A percentile compares a stretch with the other conserved stretches of the same genome.
phyloP scores from a whole-genome alignment of 2,329 filamentous ascomycete species.

The Leptographium lundbergii region DNA sequence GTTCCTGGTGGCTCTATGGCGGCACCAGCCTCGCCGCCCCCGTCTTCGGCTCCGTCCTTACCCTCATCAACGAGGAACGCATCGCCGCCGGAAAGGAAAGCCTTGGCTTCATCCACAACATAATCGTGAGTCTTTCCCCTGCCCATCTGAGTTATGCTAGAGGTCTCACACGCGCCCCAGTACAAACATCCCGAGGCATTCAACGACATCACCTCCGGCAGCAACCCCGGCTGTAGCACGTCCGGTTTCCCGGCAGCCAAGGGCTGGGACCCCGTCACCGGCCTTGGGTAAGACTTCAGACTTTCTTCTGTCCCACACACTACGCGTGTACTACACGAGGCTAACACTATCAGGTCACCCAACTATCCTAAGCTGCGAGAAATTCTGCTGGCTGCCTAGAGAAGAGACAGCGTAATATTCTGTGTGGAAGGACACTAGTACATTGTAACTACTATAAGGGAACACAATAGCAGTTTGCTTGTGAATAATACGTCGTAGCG shows the following conservation, averaged over 20 bases:
- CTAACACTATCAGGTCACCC: slow-evolving; percentile 7
- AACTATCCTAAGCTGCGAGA: slow-evolving; percentile 13
- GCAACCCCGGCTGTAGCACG: slow-evolving; percentile 20
- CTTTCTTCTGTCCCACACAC: too few species aligned
- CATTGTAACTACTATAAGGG: too few species aligned
- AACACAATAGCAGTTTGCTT: too few species aligned
- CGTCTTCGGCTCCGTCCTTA: slow-evolving; percentile 41
- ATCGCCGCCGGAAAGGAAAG: slow-evolving; percentile 30
- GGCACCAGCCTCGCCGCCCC: slow-evolving; percentile 45
- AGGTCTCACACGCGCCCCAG: background rate
- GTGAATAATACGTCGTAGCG: too few species aligned
- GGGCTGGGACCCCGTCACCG: slow-evolving; percentile 17
- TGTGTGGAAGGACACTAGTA: too few species aligned
- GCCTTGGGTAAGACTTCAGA: slow-evolving; percentile 6
- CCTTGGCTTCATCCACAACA: slow-evolving; percentile 21
- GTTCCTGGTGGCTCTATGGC: slow-evolving; percentile 20
- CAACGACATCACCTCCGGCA: slow-evolving; percentile 17
- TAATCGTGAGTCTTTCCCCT: slow-evolving; percentile 7
- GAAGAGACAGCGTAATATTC: too few species aligned
- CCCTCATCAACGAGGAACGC: slow-evolving; percentile 49
- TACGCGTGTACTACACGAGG: too few species aligned
- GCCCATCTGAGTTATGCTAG: too few species aligned
- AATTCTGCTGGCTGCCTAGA: slow-evolving; percentile 5
- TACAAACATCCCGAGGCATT: slow-evolving; percentile 19
- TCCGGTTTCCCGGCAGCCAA: slow-evolving; percentile 17